These are phyloP conservation scores for Teratosphaeria gauchensis DNA, from an alignment of 2,329 filamentous ascomycete genomes.

Conservation along the genomic window DNA sequence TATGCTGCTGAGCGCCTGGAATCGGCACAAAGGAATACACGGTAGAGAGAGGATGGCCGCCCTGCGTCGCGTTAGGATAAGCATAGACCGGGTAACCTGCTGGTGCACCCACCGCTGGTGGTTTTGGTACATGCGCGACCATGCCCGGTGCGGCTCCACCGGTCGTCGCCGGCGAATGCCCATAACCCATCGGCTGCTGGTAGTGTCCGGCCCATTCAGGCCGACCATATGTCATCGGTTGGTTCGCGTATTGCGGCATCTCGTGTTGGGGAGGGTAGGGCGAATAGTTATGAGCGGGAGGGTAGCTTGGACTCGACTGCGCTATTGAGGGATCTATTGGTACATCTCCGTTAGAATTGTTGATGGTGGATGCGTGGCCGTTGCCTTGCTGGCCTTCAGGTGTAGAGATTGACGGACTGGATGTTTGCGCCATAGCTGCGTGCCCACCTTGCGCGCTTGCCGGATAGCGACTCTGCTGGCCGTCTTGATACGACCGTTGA, in stretches of 20 bases:
- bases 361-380: constrained; percentile 43
- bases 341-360: constrained; percentile 92
- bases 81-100: constrained; percentile 11
- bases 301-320: constrained; percentile 83
- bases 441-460: constrained; percentile 63
- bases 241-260: constrained; percentile 69
- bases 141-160: constrained; percentile 47
- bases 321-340: constrained; percentile 99
- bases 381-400: constrained; percentile 72
- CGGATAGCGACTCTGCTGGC: constrained; percentile 63
- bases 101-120: constrained; percentile 48
- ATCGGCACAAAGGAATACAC: constrained; percentile 98
- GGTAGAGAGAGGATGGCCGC: constrained; percentile 52
- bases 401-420: constrained; percentile 92
- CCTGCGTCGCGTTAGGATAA: constrained; percentile 28
- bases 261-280: constrained; percentile 79
- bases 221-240: constrained; percentile 49
- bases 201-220: constrained; percentile 64
- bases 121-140: constrained; percentile 49
- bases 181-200: constrained; percentile 39
- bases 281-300: constrained; percentile 70
- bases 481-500: constrained; percentile 64
- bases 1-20: constrained; percentile 92
- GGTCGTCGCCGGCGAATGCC: constrained; percentile 47
- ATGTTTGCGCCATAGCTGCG: constrained; percentile 95